Evolutionary conservation across 768 basidiomycete species (phyloP).

Genomic region (Suillus luteus): DNA sequence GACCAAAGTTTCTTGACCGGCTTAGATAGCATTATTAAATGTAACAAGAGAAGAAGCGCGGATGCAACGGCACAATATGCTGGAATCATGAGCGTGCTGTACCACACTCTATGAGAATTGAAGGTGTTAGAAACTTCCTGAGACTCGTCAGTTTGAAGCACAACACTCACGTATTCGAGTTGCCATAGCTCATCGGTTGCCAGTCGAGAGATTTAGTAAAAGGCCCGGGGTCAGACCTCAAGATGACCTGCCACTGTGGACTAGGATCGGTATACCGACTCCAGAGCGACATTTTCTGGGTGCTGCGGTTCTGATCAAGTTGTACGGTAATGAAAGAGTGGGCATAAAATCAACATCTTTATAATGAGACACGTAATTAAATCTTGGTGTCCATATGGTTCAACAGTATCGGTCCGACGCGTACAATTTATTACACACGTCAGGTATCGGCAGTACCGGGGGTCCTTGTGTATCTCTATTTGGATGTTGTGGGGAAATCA

Average conservation of each 20-base stretch:
- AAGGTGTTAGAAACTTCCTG: not conserved
- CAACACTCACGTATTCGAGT: not conserved
- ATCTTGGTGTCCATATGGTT: not conserved
- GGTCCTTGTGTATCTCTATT: conserved; percentile 10
- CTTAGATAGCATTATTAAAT: conserved; percentile 9
- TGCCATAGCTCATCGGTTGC: not conserved
- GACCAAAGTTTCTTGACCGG: conserved; percentile 12
- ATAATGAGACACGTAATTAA: not conserved
- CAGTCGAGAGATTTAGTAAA: not conserved
- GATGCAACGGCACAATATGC: conserved; percentile 17
- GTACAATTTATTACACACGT: not conserved
- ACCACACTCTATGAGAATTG: conserved; percentile 5
- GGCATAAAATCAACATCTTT: not conserved
- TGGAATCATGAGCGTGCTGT: conserved; percentile 18
- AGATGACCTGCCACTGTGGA: conserved; percentile 13
- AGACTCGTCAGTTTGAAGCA: not conserved
- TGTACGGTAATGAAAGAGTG: not conserved
- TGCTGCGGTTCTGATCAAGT: not conserved
- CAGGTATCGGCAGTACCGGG: not conserved
- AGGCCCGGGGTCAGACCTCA: not conserved
- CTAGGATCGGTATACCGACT: conserved; percentile 6
- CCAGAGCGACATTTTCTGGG: conserved; percentile 14
- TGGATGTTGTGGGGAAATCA: conserved; percentile 14
- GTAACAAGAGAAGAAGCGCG: conserved; percentile 10
- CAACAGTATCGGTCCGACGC: not conserved